Conservation (phyloP, 2,329 filamentous ascomycete species). For the Magnaporthales sp. region DNA sequence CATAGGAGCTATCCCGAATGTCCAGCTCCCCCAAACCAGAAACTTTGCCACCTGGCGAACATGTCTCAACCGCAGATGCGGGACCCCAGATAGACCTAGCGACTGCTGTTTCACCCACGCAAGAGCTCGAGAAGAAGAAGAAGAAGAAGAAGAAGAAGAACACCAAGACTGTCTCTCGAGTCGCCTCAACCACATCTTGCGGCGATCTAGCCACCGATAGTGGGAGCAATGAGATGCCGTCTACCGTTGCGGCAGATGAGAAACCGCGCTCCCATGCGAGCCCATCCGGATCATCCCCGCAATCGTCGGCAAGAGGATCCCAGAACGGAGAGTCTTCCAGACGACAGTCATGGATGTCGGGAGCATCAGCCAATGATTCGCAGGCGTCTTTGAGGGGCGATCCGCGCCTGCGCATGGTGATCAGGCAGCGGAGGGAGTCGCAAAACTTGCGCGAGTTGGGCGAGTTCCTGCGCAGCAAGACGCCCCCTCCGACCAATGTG, state of each 20-base stretch:
- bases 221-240: background rate
- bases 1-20: background rate
- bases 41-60: background rate
- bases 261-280: background rate
- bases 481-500: constrained; percentile 36
- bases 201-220: background rate
- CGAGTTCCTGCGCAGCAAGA: constrained; percentile 39
- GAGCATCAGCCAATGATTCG: background rate
- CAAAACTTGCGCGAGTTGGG: constrained; percentile 25
- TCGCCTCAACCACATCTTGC: background rate
- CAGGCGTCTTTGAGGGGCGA: background rate
- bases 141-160: too few relatives aligned
- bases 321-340: background rate
- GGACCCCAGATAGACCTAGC: background rate
- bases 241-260: background rate
- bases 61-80: background rate
- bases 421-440: constrained; percentile 10
- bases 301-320: background rate
- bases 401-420: constrained; percentile 2
- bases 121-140: too few relatives aligned
- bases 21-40: background rate
- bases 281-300: background rate
- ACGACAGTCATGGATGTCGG: background rate
- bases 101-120: background rate
- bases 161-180: background rate